A percentile compares a stretch with the other conserved stretches of the same genome.
Evolutionary conservation across 306 rosid species (phyloP).

Genomic region (Crotalaria pallida): DNA sequence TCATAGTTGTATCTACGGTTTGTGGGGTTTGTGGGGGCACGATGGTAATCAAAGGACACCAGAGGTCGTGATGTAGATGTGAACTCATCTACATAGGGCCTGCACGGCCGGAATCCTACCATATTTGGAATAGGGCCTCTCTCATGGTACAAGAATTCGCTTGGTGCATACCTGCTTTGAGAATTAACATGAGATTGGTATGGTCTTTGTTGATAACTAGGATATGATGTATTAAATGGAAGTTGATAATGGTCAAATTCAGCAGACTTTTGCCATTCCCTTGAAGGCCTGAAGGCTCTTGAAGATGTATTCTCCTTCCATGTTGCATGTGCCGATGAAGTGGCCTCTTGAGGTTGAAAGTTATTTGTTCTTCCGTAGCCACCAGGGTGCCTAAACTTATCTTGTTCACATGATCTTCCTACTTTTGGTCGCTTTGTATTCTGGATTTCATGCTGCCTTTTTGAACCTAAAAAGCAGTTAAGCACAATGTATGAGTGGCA

Average conservation of each 20-base stretch:
- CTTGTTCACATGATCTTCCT: conserved; percentile 25
- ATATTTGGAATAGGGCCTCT: conserved; percentile 20
- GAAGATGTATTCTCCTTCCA: conserved; percentile 30
- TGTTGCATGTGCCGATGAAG: conserved; percentile 21
- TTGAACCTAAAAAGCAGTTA: conserved; percentile 38
- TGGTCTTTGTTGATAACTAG: conserved; percentile 13
- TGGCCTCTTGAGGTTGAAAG: conserved; percentile 23
- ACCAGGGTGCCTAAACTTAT: conserved; percentile 28
- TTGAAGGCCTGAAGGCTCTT: conserved; percentile 9
- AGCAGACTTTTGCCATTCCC: conserved; percentile 25
- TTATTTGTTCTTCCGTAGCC: background rate
- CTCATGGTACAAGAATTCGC: conserved; percentile 6
- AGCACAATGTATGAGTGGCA: background rate
- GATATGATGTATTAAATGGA: conserved; percentile 23
- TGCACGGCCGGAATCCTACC: conserved; percentile 27
- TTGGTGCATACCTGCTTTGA: conserved; percentile 29
- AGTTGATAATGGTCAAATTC: conserved; percentile 11
- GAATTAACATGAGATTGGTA: conserved; percentile 24
- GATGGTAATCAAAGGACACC: background rate
- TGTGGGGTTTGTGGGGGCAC: conserved; percentile 24
- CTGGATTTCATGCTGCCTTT: conserved; percentile 28
- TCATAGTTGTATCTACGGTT: conserved; percentile 25
- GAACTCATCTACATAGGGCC: conserved; percentile 20
- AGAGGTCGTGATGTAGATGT: conserved; percentile 14
- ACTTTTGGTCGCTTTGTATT: conserved; percentile 24